Evolutionary conservation across 176 grass and related monocot genomes (phyloP), one percentile per base, ranked within the genome.

Genomic region (Oryza punctata): DNA sequence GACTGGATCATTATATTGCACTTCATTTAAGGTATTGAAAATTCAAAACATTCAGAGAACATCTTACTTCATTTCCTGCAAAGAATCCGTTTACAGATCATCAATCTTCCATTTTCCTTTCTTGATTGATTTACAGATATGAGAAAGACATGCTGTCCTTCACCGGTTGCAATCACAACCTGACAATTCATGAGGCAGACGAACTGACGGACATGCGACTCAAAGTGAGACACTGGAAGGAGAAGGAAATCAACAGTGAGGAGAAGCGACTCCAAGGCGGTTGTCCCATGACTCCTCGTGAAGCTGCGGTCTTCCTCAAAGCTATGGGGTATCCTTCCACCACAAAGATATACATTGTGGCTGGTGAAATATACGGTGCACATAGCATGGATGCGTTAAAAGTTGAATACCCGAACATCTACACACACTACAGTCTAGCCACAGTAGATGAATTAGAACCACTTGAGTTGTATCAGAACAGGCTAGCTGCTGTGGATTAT

Each of bases 81-180:
- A 46, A 54, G 0, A 65, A 65, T 29, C 37, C 10, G 3, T 71
- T 75, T 77, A 16, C 41, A 77, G n/a, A 52, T 76, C 43, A 32
- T 5, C 63, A 29, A 82, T 77, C 61, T 40, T 70, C 11, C 1
- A 47, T 50, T 69, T 43, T 59, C 0, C 4, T 24, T 76, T 49
- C 63, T 1, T 25, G 28, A 64, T 10, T 2, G 26, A 25, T 50
- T 64, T 37, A 13, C 79, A 96, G 94, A 69, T 97, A 97, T 4
- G 94, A 97, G 69, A 93, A 97, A 78, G 94, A 97, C 83, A 93
- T 97, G 94, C 73, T 97, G 11, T 70, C 91, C 21, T 93, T 97
- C 75, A 93, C 90, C 0, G 94, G 94, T 8, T 97, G 94, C 76
- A 90, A 78, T 40, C 91, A 97, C 54, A 91, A 87, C 72, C 73